Percentiles rank a stretch among this genome's conserved stretches.
Evolutionary conservation across 805 yeast genomes (phyloP).

Genomic region (Myxozyma monticola): DNA sequence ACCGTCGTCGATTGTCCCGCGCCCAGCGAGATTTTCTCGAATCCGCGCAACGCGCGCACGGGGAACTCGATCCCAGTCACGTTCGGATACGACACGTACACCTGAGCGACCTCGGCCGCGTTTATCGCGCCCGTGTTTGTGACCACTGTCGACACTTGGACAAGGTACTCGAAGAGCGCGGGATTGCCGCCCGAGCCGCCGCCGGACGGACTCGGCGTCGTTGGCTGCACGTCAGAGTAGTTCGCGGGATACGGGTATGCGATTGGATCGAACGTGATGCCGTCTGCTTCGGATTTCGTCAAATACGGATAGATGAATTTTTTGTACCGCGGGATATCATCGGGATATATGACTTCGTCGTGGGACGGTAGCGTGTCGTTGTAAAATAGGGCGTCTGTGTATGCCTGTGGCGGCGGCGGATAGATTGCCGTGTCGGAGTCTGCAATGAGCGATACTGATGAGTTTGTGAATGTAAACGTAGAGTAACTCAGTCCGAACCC

Average conservation of each 20-base stretch:
- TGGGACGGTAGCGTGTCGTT: constrained; percentile 36
- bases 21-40: constrained; percentile 52
- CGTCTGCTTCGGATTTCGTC: constrained; percentile 2
- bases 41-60: constrained; percentile 54
- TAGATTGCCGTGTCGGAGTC: constrained; percentile 45
- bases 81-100: constrained; percentile 53
- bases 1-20: constrained; percentile 45
- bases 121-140: constrained; percentile 49
- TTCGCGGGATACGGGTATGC: constrained; percentile 43
- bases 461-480: constrained; percentile 40
- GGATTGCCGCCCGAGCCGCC: constrained; percentile 64
- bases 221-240: constrained; percentile 39
- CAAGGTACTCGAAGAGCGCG: constrained; percentile 56
- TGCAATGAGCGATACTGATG: constrained; percentile 46
- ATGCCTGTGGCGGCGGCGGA: constrained; percentile 10
- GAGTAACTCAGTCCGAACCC: constrained; percentile 64
- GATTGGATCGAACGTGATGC: constrained; percentile 13
- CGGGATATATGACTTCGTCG: constrained; percentile 40
- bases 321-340: constrained; percentile 38
- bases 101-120: constrained; percentile 54
- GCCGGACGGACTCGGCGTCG: constrained; percentile 36
- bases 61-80: constrained; percentile 51
- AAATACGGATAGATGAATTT: constrained; percentile 34
- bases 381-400: not conserved
- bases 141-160: constrained; percentile 49